Evolutionary conservation across 2,329 filamentous ascomycete species (phyloP), one percentile per base, ranked within the genome.

Genomic region (Arthrobotrys pseudoclavata): DNA sequence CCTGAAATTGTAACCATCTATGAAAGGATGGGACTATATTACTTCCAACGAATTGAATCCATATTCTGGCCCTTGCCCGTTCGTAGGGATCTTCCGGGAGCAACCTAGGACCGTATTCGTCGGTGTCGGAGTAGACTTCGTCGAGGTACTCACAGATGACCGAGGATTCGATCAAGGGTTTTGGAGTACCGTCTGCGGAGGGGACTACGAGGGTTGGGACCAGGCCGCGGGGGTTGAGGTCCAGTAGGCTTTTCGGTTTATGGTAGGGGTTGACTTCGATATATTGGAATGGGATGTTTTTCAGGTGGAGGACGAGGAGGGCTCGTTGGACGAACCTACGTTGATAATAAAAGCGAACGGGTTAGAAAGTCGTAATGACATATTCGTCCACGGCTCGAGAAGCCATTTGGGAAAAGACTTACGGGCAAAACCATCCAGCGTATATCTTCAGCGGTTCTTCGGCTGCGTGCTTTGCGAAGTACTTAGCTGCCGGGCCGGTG

Each of bases 241-340:
- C 86, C 22, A 94, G 85, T 29, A 94, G 90, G 0, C 87, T 89
- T 2, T 87, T 84, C 0, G 88, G 89, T 81, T 94, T 94, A 83
- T 90, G 85, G 85, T 94, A 94, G 0, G 92, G 92, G 83, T 94
- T 93, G 75, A 93, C 90, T 85, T 92, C 90, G 79, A 92, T 86
- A 83, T 92, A 93, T 84, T 94, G 89, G 82, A 94, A 91, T 15
- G 48, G 61, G 10, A 66, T 76, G 6, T 66, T 67, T 47, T 70
- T 69, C 15, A 61, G 47, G 20, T 69, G 57, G n/a, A 72, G 31
- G 7, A 72, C 62, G 0, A 74, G 50, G 5, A 66, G 45, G 22
- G 29, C 68, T 52, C 68, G 61, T 53, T 50, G 40, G n/a, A 47
- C 37, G n/a, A 31, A 63, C 48, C 37, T 80, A 24, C 81, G n/a